Evolutionary conservation across 768 basidiomycete species (phyloP), one percentile per base, ranked within the genome.

Genomic region (Tulasnella sp.): DNA sequence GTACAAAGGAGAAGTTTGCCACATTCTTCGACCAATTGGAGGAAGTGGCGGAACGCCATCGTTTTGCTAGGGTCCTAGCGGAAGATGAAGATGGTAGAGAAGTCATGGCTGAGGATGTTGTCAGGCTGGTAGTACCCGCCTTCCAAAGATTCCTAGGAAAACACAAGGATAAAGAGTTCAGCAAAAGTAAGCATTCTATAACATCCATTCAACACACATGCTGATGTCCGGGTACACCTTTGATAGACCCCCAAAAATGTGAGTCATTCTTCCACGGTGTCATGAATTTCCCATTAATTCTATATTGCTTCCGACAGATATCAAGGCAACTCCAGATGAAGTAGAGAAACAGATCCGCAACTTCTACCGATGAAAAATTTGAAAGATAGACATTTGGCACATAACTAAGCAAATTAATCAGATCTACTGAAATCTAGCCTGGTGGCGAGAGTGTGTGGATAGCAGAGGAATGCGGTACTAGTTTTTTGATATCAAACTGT

Each of bases 21-120:
- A 69, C 77, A 51, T 90, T 90, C 65, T 89, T 81, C 57, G 83
- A 86, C 57, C 61, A 83, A 33, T 65, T 89, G 56, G 87, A 89
- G 25, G 87, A 88, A 59, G 73, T 85, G 19, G 69, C 77, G 43
- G 86, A 89, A 61, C 66, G 86, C 39, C 87, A 90, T 64, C 70
- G 72, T 55, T 62, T 82, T 37, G 79, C 77, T 39, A 72, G 68
- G 56, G 77, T 87, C 9, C 65, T 88, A 57, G 80, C 80, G 53
- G 84, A 85, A 41, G 84, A 87, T 57, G 67, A 20, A 19, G 35
- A 66, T 15, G 76, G 71, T 32, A 71, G 77, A 56, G 72, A 67
- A 57, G 70, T 70, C 43, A 64, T 89, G 19, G 73, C 69, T 37
- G 83, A 87, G 22, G 87, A 89, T 61, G 78, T 79, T 6, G 75